phyloP scores from a whole-genome alignment of 257 asterid genomes.

The Penstemon newberryi region DNA sequence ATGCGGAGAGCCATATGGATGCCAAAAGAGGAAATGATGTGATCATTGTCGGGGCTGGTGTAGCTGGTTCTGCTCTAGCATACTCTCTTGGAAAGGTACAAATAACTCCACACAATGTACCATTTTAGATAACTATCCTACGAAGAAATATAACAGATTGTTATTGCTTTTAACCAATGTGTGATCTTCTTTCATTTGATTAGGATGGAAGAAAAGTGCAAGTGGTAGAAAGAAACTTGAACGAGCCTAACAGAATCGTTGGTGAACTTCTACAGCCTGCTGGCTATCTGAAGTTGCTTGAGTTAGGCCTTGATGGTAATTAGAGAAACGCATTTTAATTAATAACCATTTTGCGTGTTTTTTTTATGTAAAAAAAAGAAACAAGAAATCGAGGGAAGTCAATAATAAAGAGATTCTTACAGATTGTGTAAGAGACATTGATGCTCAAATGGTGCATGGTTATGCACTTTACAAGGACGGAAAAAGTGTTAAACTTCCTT shows the following conservation, averaged over 20 bases:
- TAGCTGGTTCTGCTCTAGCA: background rate
- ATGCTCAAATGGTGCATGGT: slow-evolving; percentile 43
- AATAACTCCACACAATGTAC: too few species aligned
- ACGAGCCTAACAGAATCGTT: slow-evolving; percentile 36
- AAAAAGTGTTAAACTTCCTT: slow-evolving; percentile 27
- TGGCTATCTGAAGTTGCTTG: slow-evolving; percentile 36
- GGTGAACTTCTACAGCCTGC: slow-evolving; percentile 45
- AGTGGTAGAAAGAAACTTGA: slow-evolving; percentile 37
- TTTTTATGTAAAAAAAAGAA: background rate
- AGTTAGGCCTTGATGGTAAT: slow-evolving; percentile 40
- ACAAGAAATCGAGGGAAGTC: background rate
- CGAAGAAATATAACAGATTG: too few species aligned
- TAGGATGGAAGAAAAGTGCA: slow-evolving; percentile 41
- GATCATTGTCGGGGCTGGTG: background rate
- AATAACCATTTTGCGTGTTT: background rate
- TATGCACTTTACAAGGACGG: slow-evolving; percentile 43
- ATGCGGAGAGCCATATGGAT: too few species aligned
- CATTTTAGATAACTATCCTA: too few species aligned
- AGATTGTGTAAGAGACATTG: slow-evolving; percentile 43
- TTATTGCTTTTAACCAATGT: background rate
- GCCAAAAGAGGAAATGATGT: background rate
- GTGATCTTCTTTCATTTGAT: background rate
- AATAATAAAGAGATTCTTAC: background rate
- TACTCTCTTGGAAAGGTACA: too few species aligned
- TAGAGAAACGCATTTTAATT: background rate